These are phyloP conservation scores for Phytophthora multivora DNA, from an alignment of 352 stramenopile species.

Conservation along the genomic window DNA sequence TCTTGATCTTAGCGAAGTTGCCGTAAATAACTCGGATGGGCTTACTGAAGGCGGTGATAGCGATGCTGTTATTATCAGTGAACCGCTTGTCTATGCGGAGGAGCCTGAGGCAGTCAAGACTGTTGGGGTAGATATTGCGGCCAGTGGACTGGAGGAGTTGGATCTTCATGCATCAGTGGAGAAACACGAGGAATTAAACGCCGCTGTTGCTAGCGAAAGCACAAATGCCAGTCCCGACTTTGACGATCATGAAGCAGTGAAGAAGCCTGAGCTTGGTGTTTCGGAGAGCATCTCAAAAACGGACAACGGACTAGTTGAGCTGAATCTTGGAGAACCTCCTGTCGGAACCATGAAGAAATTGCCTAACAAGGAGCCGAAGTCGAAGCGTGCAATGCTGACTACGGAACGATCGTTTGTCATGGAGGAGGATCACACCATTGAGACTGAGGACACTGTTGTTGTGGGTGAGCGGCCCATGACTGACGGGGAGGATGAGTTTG, in stretches of 20 bases:
- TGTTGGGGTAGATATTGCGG: neutral
- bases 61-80: neutral
- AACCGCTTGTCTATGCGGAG: neutral
- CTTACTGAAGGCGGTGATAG: neutral
- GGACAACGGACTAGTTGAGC: conserved; percentile 9
- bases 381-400: conserved; percentile 55
- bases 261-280: neutral
- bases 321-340: conserved; percentile 9
- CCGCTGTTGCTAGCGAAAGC: neutral
- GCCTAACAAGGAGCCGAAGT: conserved; percentile 3
- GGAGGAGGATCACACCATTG: conserved; percentile 58
- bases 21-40: neutral
- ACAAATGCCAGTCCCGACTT: neutral
- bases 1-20: neutral
- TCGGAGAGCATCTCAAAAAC: neutral
- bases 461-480: conserved; percentile 62
- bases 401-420: conserved; percentile 75
- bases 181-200: neutral
- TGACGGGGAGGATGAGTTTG: conserved; percentile 59
- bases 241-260: neutral
- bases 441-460: conserved; percentile 68
- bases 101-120: neutral
- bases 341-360: conserved; percentile 14
- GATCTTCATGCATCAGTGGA: neutral
- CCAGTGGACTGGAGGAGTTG: conserved; percentile 10